phyloP scores from a whole-genome alignment of 139 green algal genomes.

The Limnomonas spitsbergensis region DNA sequence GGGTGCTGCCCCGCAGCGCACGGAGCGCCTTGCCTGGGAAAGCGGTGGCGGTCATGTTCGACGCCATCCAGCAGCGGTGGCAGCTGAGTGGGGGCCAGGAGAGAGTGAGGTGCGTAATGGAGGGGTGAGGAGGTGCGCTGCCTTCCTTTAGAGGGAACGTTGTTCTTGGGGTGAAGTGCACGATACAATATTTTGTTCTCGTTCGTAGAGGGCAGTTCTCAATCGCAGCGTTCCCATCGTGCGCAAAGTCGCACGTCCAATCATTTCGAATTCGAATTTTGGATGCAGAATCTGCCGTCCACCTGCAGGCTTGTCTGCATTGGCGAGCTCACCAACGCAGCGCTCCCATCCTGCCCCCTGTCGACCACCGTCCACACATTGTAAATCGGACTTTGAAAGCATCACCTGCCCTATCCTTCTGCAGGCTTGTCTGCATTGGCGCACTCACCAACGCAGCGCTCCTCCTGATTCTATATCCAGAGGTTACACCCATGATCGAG shows the following conservation, averaged over 20 bases:
- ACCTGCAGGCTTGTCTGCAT: conserved; percentile 73
- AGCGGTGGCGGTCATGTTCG: conserved; percentile 65
- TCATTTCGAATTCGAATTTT: too few relatives aligned
- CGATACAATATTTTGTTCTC: not conserved
- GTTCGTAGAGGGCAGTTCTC: too few relatives aligned
- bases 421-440: conserved; percentile 77
- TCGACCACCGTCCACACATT: not conserved
- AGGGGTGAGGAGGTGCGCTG: too few relatives aligned
- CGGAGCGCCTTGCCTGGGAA: conserved; percentile 45
- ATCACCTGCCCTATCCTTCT: not conserved
- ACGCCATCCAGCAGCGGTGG: not conserved
- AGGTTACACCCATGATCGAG: conserved; percentile 65
- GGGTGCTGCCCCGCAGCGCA: conserved; percentile 39
- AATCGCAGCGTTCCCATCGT: too few relatives aligned
- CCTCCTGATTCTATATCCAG: conserved; percentile 82
- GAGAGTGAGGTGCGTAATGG: conserved; percentile 8
- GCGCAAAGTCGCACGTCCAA: too few relatives aligned
- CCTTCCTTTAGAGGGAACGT: too few relatives aligned
- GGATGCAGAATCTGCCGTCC: too few relatives aligned
- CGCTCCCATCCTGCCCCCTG: conserved; percentile 85
- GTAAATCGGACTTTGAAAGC: not conserved
- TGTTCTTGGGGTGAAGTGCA: too few relatives aligned
- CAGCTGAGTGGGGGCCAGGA: not conserved
- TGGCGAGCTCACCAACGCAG: conserved; percentile 88
- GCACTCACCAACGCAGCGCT: conserved; percentile 90